Percentiles rank a stretch among this genome's conserved stretches.
These are phyloP conservation scores for Strobilomyces dryophilus DNA, from an alignment of 768 basidiomycete genomes.

Conservation along the genomic window DNA sequence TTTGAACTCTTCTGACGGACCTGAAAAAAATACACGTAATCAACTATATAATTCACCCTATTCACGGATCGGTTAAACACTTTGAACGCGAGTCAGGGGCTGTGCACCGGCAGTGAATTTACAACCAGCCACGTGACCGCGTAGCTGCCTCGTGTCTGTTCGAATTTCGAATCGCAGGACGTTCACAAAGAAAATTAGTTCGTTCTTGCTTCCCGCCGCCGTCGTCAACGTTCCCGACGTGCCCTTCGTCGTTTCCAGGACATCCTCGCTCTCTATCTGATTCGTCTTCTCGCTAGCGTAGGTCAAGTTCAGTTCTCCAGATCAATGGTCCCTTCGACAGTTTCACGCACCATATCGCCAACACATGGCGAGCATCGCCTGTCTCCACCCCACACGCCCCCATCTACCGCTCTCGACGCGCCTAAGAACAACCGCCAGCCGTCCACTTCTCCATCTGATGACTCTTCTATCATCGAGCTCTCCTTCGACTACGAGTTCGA, in stretches of 20 bases:
- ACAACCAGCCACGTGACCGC: constrained; percentile 32
- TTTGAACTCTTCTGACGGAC: no score
- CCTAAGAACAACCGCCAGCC: constrained; percentile 31
- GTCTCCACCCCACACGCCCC: constrained; percentile 31
- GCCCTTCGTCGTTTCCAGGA: constrained; percentile 7
- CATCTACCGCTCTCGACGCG: constrained; percentile 24
- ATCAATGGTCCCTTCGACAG: constrained; percentile 22
- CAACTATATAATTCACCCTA: no score
- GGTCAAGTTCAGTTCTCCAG: constrained; percentile 7
- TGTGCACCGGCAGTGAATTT: constrained; percentile 4
- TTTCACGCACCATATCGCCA: constrained; percentile 26
- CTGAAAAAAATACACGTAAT: no score
- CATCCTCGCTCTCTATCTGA: background rate
- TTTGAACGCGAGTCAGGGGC: no score
- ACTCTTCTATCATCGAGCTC: constrained; percentile 43
- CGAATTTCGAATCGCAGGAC: constrained; percentile 25
- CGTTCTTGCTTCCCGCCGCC: constrained; percentile 12
- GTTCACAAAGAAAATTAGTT: constrained; percentile 26
- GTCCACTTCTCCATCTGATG: constrained; percentile 40
- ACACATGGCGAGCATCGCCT: constrained; percentile 27
- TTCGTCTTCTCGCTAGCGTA: constrained; percentile 2
- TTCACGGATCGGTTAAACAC: no score
- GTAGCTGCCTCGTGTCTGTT: constrained; percentile 35
- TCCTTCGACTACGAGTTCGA: constrained; percentile 46
- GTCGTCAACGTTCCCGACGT: constrained; percentile 20